Conservation (phyloP, 352 stramenopile genomes). For the Globisporangium paddicum region DNA sequence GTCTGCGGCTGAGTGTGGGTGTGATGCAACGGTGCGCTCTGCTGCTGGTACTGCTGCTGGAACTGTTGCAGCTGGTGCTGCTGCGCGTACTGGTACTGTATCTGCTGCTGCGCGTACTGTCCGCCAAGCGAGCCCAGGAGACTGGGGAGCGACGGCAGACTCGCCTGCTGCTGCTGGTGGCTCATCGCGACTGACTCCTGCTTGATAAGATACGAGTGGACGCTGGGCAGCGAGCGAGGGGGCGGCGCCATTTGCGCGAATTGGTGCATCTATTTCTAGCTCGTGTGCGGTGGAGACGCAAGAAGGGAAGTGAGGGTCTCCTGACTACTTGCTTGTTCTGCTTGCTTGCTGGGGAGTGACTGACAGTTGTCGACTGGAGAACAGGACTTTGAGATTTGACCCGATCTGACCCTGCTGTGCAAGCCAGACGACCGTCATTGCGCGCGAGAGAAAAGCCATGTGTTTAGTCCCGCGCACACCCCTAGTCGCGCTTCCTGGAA, state of each 20-base stretch:
- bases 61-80: background rate
- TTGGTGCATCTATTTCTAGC: conserved; percentile 7
- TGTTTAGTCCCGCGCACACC: background rate
- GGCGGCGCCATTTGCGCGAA: background rate
- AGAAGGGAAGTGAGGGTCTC: conserved; percentile 12
- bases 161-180: background rate
- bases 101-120: background rate
- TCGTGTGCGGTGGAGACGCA: background rate
- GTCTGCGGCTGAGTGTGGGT: background rate
- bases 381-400: conserved; percentile 3
- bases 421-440: conserved; percentile 1
- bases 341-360: background rate
- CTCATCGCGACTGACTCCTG: background rate
- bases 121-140: conserved; percentile 5
- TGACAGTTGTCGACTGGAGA: conserved; percentile 4
- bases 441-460: background rate
- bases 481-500: background rate
- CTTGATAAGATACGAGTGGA: conserved; percentile 13
- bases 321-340: background rate
- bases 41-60: background rate
- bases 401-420: background rate
- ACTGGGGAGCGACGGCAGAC: conserved; percentile 14
- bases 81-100: background rate
- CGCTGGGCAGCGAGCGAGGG: conserved; percentile 1
- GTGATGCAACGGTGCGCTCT: background rate